Conservation (phyloP, 1,139 yeast species). For the Debaryomyces sp. region DNA sequence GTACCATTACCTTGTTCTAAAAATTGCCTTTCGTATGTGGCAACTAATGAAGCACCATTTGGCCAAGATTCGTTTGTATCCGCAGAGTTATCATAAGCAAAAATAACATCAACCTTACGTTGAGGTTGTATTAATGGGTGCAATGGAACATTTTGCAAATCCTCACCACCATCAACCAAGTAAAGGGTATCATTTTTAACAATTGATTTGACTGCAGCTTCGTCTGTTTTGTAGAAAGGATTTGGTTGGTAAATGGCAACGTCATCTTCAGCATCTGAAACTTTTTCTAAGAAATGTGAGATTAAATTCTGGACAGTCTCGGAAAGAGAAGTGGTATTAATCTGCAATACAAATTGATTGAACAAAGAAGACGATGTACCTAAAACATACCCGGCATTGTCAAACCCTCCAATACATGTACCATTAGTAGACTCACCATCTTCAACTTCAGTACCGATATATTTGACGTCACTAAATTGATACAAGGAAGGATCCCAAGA, state of each 20-base stretch:
- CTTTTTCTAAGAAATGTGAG: conserved; percentile 44
- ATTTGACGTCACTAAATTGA: conserved; percentile 68
- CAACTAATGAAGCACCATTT: conserved; percentile 39
- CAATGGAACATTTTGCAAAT: conserved; percentile 44
- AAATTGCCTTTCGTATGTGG: conserved; percentile 73
- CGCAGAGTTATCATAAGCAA: conserved; percentile 52
- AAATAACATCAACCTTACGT: conserved; percentile 44
- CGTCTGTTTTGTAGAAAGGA: conserved; percentile 52
- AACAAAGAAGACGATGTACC: conserved; percentile 85
- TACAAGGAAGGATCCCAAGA: conserved; percentile 83
- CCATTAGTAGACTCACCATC: conserved; percentile 54
- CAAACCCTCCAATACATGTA: conserved; percentile 68
- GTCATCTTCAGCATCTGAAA: conserved; percentile 47
- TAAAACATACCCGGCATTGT: conserved; percentile 80
- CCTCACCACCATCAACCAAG: conserved; percentile 50
- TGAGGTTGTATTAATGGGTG: conserved; percentile 43
- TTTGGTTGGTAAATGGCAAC: conserved; percentile 53
- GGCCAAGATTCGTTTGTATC: conserved; percentile 49
- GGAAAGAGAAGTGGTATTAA: conserved; percentile 59
- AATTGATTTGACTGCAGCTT: conserved; percentile 34
- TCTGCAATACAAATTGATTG: conserved; percentile 69
- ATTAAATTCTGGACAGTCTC: conserved; percentile 49
- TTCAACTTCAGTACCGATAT: conserved; percentile 66
- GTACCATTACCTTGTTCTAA: conserved; percentile 61
- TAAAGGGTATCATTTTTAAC: conserved; percentile 38